Evolutionary conservation across 2,329 filamentous ascomycete genomes (phyloP), one percentile per base, ranked within the genome.

Genomic region (Hypoxylon sp.): DNA sequence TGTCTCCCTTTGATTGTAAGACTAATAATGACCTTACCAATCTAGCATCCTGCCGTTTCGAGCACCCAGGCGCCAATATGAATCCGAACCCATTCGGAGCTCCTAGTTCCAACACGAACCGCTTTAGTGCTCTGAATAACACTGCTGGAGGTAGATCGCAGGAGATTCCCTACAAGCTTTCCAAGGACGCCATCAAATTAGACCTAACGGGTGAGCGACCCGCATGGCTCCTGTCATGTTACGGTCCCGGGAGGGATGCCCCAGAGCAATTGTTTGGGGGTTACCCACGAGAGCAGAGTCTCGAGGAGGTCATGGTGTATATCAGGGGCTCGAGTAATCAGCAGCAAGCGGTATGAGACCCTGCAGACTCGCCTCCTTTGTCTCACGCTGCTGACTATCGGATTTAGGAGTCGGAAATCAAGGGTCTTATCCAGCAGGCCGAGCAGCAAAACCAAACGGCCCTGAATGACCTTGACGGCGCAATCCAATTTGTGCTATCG

Each of bases 211-310:
- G 84, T 20, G 92, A 96, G 64, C 85, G 86, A 7, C 95, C 95
- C 16, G 80, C 87, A 82, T 98, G 94, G 91, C 90, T 96, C 3
- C 85, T 97, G 22, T 97, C 94, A 1, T 86, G 91, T 20, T 98
- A 97, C 77, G 92, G 89, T 0, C 93, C 94, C 0, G 91, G 91
- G 3, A 85, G 83, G 72, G 87, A 93, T 71, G 88, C 91, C 1
- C 94, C 94, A 0, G 87, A 88, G 16, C 93, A 97, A 78, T 84
- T 97, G 0, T 94, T 97, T 73, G 93, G 93, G 54, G 93, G 93
- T 1, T 85, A 84, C 45, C 83, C 87, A 4, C 86, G 93, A 16
- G 95, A 98, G 77, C 91, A 93, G 77, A 97, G 93, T 73, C 91
- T 91, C 40, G 95, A 98, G 77, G 95, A 98, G 78, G 86, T 97